Percentiles rank a stretch among this genome's conserved stretches.
Evolutionary conservation across 805 yeast genomes (phyloP).

Genomic region (Helenozyma baotianmanensis): DNA sequence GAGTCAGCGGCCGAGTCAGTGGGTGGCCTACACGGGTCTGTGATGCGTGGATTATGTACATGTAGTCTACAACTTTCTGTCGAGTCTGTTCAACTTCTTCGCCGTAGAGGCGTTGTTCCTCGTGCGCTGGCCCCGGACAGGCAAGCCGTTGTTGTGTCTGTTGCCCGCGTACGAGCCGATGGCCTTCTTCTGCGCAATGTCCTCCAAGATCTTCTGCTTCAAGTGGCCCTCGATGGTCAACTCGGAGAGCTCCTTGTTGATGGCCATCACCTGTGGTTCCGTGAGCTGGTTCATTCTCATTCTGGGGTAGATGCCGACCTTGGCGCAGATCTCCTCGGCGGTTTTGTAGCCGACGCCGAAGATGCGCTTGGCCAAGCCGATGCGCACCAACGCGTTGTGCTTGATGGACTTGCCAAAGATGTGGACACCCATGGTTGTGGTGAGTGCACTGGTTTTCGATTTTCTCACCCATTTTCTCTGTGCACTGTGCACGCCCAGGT

Average conservation of each 20-base stretch:
- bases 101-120: conserved; percentile 91
- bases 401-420: conserved; percentile 42
- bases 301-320: conserved; percentile 83
- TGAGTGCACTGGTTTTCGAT: too few relatives aligned
- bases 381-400: conserved; percentile 37
- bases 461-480: conserved; percentile 1
- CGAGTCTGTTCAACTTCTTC: conserved; percentile 71
- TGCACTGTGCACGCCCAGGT: not conserved
- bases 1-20: too few relatives aligned
- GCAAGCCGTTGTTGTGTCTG: conserved; percentile 77
- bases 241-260: conserved; percentile 82
- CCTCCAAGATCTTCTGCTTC: conserved; percentile 66
- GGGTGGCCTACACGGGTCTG: too few relatives aligned
- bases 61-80: conserved; percentile 39
- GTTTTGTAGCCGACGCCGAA: conserved; percentile 81
- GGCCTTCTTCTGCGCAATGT: conserved; percentile 71
- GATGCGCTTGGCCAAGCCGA: conserved; percentile 73
- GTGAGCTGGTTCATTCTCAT: conserved; percentile 92
- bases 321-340: conserved; percentile 76
- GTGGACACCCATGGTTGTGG: conserved; percentile 36
- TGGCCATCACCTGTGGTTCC: conserved; percentile 80
- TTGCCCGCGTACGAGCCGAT: conserved; percentile 86
- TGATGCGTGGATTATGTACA: conserved; percentile 1
- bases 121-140: conserved; percentile 79
- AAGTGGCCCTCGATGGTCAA: conserved; percentile 80